These are phyloP conservation scores for Pilasporangium apinafurcum DNA, from an alignment of 352 stramenopile species.

Conservation along the genomic window DNA sequence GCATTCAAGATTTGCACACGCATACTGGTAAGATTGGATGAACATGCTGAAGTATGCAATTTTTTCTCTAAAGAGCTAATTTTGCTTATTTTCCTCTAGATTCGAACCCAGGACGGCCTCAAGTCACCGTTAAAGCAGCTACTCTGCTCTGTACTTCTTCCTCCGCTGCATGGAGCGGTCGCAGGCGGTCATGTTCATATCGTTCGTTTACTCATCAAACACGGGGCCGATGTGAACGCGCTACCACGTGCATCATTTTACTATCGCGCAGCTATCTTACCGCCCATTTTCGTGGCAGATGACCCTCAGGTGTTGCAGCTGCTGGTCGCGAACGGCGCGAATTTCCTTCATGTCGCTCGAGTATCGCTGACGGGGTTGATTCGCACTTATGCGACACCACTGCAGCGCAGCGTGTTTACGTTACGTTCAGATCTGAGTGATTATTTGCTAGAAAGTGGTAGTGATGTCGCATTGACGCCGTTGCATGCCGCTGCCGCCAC, in stretches of 20 bases:
- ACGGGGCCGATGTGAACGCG: conserved; percentile 49
- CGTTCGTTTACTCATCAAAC: conserved; percentile 52
- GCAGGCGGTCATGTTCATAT: conserved; percentile 56
- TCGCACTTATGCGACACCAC: conserved; percentile 35
- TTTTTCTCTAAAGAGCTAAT: neutral
- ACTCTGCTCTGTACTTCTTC: conserved; percentile 58
- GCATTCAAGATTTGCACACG: conserved; percentile 67
- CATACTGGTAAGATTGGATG: conserved; percentile 26
- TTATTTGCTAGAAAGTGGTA: conserved; percentile 56
- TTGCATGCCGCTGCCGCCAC: conserved; percentile 63
- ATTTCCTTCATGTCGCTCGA: conserved; percentile 56
- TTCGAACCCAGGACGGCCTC: conserved; percentile 54
- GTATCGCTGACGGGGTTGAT: conserved; percentile 32
- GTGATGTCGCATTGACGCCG: conserved; percentile 70
- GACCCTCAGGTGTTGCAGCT: conserved; percentile 64
- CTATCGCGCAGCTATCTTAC: conserved; percentile 42
- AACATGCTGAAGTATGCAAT: neutral
- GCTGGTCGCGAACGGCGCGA: conserved; percentile 52
- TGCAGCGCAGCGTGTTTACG: conserved; percentile 66
- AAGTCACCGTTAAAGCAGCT: conserved; percentile 37
- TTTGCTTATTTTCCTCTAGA: conserved; percentile 10
- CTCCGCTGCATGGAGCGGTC: conserved; percentile 62
- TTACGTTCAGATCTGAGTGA: conserved; percentile 50
- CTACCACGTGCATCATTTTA: conserved; percentile 63
- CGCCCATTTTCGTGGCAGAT: conserved; percentile 71